These are phyloP conservation scores for Ustilago tritici DNA, from an alignment of 1,284 basidiomycete species.

Conservation along the genomic window DNA sequence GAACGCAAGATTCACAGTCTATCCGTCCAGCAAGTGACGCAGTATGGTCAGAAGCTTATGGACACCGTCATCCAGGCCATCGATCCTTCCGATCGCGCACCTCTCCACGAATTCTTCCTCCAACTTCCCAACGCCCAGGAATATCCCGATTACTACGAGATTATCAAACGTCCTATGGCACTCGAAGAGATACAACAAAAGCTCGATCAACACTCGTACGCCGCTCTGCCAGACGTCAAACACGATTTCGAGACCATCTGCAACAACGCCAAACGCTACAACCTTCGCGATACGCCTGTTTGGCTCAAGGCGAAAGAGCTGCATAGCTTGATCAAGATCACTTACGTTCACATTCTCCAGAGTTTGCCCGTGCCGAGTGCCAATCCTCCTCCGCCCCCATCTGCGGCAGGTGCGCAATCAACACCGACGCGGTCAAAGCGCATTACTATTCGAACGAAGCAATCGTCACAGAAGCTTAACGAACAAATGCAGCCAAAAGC, in stretches of 20 bases:
- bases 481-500: conserved; percentile 19
- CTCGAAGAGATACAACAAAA: conserved; percentile 82
- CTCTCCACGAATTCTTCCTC: conserved; percentile 80
- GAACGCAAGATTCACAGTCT: conserved; percentile 45
- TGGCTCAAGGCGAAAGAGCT: conserved; percentile 83
- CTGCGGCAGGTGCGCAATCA: conserved; percentile 9
- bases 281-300: conserved; percentile 85
- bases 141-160: conserved; percentile 92
- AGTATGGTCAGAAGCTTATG: conserved; percentile 46
- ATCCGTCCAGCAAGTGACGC: conserved; percentile 26
- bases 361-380: conserved; percentile 37
- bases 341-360: conserved; percentile 55
- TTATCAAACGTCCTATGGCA: conserved; percentile 85
- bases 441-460: conserved; percentile 38
- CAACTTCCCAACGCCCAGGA: conserved; percentile 80
- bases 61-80: conserved; percentile 41
- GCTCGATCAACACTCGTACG: conserved; percentile 77
- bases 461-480: conserved; percentile 40
- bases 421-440: conserved; percentile 34
- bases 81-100: conserved; percentile 54
- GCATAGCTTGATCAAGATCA: conserved; percentile 65
- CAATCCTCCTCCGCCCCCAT: conserved; percentile 10
- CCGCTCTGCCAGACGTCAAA: conserved; percentile 78
- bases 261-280: conserved; percentile 89
- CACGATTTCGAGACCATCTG: conserved; percentile 88